Evolutionary conservation across 2,329 filamentous ascomycete genomes (phyloP).

Genomic region (Colletotrichum australisinense): DNA sequence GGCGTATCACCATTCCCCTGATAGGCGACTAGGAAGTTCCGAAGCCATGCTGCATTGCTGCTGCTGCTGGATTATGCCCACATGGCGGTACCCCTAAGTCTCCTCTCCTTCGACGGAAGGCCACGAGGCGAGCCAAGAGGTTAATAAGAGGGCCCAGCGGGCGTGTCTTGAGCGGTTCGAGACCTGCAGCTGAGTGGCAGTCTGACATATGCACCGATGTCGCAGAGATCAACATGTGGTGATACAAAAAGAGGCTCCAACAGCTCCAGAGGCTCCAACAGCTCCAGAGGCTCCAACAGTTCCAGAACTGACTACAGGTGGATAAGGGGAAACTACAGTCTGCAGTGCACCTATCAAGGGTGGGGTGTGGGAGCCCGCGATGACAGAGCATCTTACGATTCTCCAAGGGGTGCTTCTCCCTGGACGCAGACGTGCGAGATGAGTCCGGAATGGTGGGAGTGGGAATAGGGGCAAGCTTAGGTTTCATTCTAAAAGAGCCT

Average conservation of each 20-base stretch:
- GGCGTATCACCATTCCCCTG: neutral
- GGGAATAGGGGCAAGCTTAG: neutral
- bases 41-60: neutral
- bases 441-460: constrained; percentile 14
- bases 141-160: constrained; percentile 18
- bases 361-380: neutral
- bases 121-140: neutral
- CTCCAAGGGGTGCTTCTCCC: neutral
- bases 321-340: neutral
- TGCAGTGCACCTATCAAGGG: constrained; percentile 3
- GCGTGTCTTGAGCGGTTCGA: neutral
- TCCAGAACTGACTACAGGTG: neutral
- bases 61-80: neutral
- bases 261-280: too few relatives aligned
- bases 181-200: too few relatives aligned
- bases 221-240: neutral
- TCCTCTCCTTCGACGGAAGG: neutral
- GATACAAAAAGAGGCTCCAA: neutral
- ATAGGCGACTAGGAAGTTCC: neutral
- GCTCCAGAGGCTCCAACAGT: too few relatives aligned
- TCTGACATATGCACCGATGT: neutral
- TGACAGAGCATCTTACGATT: constrained; percentile 31
- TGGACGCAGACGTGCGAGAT: constrained; percentile 9
- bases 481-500: too few relatives aligned
- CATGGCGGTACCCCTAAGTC: neutral